Percentiles rank a stretch among this genome's conserved stretches.
Conservation (phyloP, 371 early-diverging fungal species). For the Rhizomucor miehei region DNA sequence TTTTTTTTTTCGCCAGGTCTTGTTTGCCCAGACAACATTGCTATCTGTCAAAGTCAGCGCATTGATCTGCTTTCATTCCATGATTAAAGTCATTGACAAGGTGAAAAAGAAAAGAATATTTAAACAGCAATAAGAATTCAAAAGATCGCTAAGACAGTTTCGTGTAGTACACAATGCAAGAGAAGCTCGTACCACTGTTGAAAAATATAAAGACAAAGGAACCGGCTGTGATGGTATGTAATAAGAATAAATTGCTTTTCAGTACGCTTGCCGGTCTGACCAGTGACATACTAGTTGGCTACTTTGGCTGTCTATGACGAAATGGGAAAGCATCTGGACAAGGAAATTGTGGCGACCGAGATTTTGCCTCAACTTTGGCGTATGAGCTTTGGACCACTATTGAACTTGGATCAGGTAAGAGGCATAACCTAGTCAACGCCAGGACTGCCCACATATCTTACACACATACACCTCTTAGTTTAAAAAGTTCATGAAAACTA, state of each 20-base stretch:
- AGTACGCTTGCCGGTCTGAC: neutral
- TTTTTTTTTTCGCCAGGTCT: conserved; percentile 25
- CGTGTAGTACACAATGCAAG: conserved; percentile 58
- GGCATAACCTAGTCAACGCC: no score
- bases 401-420: conserved; percentile 67
- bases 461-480: conserved; percentile 36
- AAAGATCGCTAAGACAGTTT: no score
- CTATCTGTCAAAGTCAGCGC: conserved; percentile 75
- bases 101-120: conserved; percentile 14
- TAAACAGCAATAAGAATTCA: no score
- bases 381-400: conserved; percentile 66
- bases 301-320: conserved; percentile 82
- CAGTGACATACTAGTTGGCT: conserved; percentile 48
- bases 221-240: conserved; percentile 68
- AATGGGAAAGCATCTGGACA: conserved; percentile 69
- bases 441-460: no score
- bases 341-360: conserved; percentile 72
- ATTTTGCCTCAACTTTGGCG: conserved; percentile 82
- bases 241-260: neutral
- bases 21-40: conserved; percentile 67
- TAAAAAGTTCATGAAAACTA: conserved; percentile 66
- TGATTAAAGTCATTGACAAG: conserved; percentile 75
- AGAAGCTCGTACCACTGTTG: conserved; percentile 74
- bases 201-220: conserved; percentile 77
- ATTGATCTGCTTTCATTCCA: conserved; percentile 70